These are phyloP conservation scores for Pseudogymnoascus verrucosus DNA, from an alignment of 2,329 filamentous ascomycete genomes.

Conservation along the genomic window DNA sequence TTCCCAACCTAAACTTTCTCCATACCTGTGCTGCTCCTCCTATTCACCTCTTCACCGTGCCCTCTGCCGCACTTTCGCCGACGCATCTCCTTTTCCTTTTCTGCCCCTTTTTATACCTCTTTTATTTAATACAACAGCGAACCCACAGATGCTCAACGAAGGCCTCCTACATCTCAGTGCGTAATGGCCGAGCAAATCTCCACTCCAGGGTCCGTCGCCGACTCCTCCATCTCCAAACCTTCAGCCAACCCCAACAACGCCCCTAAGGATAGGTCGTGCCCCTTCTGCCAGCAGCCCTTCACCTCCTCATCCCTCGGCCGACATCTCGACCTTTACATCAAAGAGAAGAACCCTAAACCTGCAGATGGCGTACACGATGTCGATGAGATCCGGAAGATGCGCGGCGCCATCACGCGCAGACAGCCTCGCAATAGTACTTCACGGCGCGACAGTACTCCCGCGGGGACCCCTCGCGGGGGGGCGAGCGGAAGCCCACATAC, in stretches of 20 bases:
- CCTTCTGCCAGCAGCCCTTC: slow-evolving; percentile 81
- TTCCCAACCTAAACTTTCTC: slow-evolving; percentile 9
- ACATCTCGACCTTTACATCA: slow-evolving; percentile 90
- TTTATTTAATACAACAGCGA: not conserved
- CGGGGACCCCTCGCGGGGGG: slow-evolving; percentile 35
- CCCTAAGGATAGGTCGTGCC: slow-evolving; percentile 78
- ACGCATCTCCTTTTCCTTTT: not conserved
- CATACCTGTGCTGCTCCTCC: not conserved
- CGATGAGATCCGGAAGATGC: slow-evolving; percentile 75
- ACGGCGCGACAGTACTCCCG: slow-evolving; percentile 55
- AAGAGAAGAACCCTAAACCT: slow-evolving; percentile 82
- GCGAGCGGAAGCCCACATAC: slow-evolving; percentile 13
- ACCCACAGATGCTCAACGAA: slow-evolving; percentile 2
- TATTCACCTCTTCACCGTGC: slow-evolving; percentile 6
- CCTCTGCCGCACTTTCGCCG: not conserved
- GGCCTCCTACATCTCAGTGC: slow-evolving; percentile 6
- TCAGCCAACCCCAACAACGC: not conserved
- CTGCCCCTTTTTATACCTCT: not conserved
- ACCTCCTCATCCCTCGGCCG: slow-evolving; percentile 90
- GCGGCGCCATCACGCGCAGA: slow-evolving; percentile 77
- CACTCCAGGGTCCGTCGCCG: slow-evolving; percentile 27
- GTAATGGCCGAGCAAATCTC: slow-evolving; percentile 28
- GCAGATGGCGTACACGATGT: slow-evolving; percentile 85
- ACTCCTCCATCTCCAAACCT: slow-evolving; percentile 19
- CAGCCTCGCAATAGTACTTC: slow-evolving; percentile 58